Percentiles rank a stretch among this genome's conserved stretches.
These are phyloP conservation scores for Aurifilum marmelostoma DNA, from an alignment of 2,329 filamentous ascomycete species.

Conservation along the genomic window DNA sequence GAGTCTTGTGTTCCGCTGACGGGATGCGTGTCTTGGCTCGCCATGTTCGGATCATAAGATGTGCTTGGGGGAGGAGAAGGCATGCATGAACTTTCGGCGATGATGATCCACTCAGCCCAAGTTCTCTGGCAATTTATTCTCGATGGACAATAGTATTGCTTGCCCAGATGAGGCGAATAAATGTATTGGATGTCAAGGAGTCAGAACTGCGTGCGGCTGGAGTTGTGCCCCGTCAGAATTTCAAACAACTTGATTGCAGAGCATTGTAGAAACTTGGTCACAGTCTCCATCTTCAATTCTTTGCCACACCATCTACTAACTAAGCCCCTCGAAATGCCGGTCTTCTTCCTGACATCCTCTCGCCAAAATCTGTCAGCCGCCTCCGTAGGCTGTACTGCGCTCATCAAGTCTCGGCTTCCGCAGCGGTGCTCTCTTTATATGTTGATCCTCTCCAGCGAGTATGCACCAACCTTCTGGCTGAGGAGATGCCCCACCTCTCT, in stretches of 20 bases:
- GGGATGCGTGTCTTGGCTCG: conserved; percentile 2
- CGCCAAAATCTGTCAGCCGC: neutral
- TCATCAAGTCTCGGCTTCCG: neutral
- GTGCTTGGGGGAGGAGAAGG: neutral
- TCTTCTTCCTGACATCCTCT: neutral
- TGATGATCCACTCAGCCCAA: neutral
- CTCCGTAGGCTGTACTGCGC: conserved; percentile 7
- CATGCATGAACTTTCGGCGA: neutral
- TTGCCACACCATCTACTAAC: neutral
- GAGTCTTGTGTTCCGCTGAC: conserved; percentile 14
- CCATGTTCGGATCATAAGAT: conserved; percentile 11
- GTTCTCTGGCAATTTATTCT: neutral
- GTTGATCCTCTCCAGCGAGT: conserved; percentile 78
- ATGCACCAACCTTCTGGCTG: conserved; percentile 78
- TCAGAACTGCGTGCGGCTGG: neutral
- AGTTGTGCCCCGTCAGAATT: neutral
- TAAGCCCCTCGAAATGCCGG: neutral
- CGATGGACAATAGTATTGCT: neutral
- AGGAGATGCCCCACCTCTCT: conserved; percentile 78
- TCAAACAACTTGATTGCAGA: no score
- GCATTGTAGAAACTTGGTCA: neutral
- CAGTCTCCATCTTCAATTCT: neutral
- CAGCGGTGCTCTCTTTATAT: conserved; percentile 52
- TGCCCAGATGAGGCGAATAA: neutral
- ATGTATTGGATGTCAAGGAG: neutral